phyloP scores from a whole-genome alignment of 2,329 filamentous ascomycete genomes.

The Colletotrichum camelliae region DNA sequence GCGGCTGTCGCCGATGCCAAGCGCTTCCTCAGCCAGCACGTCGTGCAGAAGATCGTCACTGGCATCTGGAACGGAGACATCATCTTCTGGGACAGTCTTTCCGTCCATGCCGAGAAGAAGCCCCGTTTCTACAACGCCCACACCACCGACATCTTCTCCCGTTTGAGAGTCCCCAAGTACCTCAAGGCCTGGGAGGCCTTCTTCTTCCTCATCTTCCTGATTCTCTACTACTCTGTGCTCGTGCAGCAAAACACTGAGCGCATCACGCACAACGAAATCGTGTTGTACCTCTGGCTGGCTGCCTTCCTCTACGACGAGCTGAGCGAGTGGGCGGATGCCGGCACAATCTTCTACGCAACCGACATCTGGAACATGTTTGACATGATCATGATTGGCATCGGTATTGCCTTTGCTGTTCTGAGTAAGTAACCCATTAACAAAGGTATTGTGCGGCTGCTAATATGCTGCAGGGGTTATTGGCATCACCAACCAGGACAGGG shows the following conservation, averaged over 20 bases:
- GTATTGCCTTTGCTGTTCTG: conserved; percentile 71
- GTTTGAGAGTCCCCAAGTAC: conserved; percentile 80
- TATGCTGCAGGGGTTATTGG: conserved; percentile 65
- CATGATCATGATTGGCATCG: conserved; percentile 76
- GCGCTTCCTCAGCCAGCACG: conserved; percentile 80
- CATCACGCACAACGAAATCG: conserved; percentile 72
- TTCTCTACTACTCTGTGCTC: conserved; percentile 86
- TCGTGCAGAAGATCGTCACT: conserved; percentile 83
- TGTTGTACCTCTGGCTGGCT: conserved; percentile 85
- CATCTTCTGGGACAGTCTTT: conserved; percentile 84
- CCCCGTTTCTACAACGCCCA: conserved; percentile 76
- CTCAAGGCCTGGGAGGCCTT: conserved; percentile 83
- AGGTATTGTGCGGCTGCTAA: conserved; percentile 9
- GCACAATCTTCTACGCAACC: conserved; percentile 82
- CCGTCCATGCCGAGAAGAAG: conserved; percentile 74
- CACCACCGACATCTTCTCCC: conserved; percentile 74
- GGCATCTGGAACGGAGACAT: conserved; percentile 89
- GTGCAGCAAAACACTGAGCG: conserved; percentile 71
- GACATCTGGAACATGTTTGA: conserved; percentile 84
- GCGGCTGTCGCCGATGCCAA: conserved; percentile 83
- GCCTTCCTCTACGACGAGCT: conserved; percentile 90
- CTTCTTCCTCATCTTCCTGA: conserved; percentile 79
- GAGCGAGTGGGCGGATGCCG: conserved; percentile 84
- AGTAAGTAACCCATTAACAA: conserved; percentile 56
- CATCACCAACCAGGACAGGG: conserved; percentile 61